Conservation (phyloP, 306 rosid species). For the Potentilla sterilis region DNA sequence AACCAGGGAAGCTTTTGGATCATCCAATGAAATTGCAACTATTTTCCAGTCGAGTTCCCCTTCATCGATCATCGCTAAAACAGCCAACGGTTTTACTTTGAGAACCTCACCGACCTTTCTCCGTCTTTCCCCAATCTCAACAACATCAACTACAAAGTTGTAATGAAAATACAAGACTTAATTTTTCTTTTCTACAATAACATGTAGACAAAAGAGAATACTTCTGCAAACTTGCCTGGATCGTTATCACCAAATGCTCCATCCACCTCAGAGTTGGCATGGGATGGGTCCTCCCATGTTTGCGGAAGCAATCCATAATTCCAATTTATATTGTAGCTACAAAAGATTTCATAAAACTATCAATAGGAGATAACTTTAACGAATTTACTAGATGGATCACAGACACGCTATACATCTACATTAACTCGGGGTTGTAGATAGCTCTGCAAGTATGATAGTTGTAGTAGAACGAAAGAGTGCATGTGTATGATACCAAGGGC, state of each 20-base stretch:
- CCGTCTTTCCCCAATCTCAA: conserved; percentile 73
- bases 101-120: conserved; percentile 80
- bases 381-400: neutral
- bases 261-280: conserved; percentile 77
- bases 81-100: conserved; percentile 88
- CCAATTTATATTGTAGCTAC: conserved; percentile 87
- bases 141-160: conserved; percentile 71
- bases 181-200: neutral
- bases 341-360: neutral
- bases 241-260: conserved; percentile 97
- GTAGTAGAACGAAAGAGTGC: neutral
- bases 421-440: too few species aligned
- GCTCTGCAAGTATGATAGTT: neutral
- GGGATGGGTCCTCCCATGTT: conserved; percentile 96
- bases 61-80: conserved; percentile 98
- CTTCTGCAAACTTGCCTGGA: conserved; percentile 49
- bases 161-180: conserved; percentile 5
- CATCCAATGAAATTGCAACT: conserved; percentile 89
- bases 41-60: conserved; percentile 99
- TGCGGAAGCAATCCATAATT: conserved; percentile 96
- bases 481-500: neutral
- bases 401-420: neutral
- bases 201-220: neutral
- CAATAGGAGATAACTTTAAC: neutral
- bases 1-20: conserved; percentile 84